Conservation (phyloP, 192 early-diverging fungal species). For the Diversispora epigaea region DNA sequence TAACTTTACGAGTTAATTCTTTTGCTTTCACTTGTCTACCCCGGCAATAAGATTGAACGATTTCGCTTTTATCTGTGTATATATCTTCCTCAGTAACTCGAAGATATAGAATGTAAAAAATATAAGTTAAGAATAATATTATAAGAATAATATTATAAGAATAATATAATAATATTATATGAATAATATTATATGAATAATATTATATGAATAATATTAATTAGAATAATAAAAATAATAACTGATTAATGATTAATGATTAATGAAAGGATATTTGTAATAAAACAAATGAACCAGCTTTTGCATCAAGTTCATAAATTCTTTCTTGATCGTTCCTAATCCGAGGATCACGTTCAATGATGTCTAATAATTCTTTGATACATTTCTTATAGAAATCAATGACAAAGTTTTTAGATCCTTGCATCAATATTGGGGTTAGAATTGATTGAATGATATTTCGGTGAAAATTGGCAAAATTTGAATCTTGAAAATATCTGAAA, state of each 20-base stretch:
- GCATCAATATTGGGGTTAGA: slow-evolving; percentile 49
- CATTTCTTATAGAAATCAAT: slow-evolving; percentile 51
- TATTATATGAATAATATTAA: background rate
- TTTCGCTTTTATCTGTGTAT: slow-evolving; percentile 42
- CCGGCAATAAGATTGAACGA: slow-evolving; percentile 38
- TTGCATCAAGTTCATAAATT: slow-evolving; percentile 39
- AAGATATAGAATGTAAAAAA: slow-evolving; percentile 47
- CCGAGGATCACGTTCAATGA: slow-evolving; percentile 38
- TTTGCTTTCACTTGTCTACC: slow-evolving; percentile 37
- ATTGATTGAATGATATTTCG: slow-evolving; percentile 52
- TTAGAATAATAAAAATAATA: background rate
- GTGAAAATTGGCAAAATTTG: slow-evolving; percentile 34
- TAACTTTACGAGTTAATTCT: slow-evolving; percentile 47
- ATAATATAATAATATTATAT: background rate
- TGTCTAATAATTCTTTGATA: slow-evolving; percentile 53
- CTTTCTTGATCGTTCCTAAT: slow-evolving; percentile 30
- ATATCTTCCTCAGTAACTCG: slow-evolving; percentile 39
- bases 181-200: background rate
- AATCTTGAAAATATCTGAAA: slow-evolving; percentile 16
- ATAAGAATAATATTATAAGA: background rate
- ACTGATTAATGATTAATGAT: background rate
- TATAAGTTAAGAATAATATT: slow-evolving; percentile 26
- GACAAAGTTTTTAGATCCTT: slow-evolving; percentile 43
- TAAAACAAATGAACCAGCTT: slow-evolving; percentile 45
- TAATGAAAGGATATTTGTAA: slow-evolving; percentile 51